A percentile compares a stretch with the other conserved stretches of the same genome.
These are phyloP conservation scores for Aureobasidium sp. DNA, from an alignment of 2,329 filamentous ascomycete species.

Conservation along the genomic window DNA sequence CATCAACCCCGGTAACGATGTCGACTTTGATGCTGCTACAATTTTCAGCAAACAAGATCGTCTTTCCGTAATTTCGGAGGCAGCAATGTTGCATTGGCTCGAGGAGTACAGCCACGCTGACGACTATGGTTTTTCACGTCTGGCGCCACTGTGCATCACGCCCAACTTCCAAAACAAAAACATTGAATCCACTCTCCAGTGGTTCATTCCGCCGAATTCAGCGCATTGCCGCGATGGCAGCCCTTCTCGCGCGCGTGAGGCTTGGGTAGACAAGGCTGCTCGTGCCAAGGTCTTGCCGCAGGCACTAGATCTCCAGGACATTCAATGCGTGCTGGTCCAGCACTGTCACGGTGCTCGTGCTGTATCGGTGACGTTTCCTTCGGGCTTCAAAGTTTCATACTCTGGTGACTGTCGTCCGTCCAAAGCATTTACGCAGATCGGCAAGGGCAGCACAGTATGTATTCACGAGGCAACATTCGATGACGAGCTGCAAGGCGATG, in stretches of 20 bases:
- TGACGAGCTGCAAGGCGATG: constrained; percentile 72
- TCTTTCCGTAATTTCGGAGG: constrained; percentile 62
- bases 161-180: constrained; percentile 22
- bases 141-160: constrained; percentile 44
- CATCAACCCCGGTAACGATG: constrained; percentile 18
- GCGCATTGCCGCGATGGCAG: background rate
- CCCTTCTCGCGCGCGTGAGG: constrained; percentile 19
- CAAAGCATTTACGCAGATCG: constrained; percentile 60
- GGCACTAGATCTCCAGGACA: constrained; percentile 55
- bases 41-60: constrained; percentile 20
- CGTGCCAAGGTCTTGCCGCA: constrained; percentile 24
- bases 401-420: constrained; percentile 90
- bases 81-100: constrained; percentile 67
- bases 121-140: constrained; percentile 61
- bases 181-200: constrained; percentile 25
- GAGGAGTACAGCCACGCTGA: constrained; percentile 74
- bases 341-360: constrained; percentile 79
- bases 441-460: constrained; percentile 68
- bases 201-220: constrained; percentile 26
- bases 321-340: constrained; percentile 61
- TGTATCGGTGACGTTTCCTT: constrained; percentile 68
- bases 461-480: constrained; percentile 97
- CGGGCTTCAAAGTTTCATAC: constrained; percentile 81
- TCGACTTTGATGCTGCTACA: constrained; percentile 28
- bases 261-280: constrained; percentile 28